Percentiles rank a stretch among this genome's conserved stretches.
Evolutionary conservation across 2,329 filamentous ascomycete species (phyloP).

Genomic region (Cladosporium sp.): DNA sequence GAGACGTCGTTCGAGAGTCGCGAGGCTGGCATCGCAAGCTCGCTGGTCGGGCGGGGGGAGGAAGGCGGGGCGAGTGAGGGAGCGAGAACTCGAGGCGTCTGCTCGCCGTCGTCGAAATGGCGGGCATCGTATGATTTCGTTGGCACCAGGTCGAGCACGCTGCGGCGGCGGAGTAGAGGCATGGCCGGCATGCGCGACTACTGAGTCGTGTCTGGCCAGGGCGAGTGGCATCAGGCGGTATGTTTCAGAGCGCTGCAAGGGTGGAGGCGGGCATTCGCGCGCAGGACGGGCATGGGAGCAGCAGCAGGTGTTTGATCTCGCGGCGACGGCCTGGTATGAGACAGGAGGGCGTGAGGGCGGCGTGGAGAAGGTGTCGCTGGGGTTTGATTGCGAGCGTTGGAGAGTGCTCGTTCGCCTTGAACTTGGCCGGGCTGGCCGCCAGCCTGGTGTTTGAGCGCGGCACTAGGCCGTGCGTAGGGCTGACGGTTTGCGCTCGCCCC

Average conservation of each 20-base stretch:
- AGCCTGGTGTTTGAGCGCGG: not conserved
- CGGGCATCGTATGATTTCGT: not conserved
- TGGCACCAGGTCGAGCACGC: slow-evolving; percentile 35
- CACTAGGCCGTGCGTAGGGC: not conserved
- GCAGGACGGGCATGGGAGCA: not conserved
- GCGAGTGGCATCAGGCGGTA: slow-evolving; percentile 1
- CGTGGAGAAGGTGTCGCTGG: not conserved
- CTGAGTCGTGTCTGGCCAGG: not conserved
- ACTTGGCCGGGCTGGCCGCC: not conserved
- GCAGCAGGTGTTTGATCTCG: not conserved
- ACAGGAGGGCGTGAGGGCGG: not conserved
- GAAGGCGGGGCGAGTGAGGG: slow-evolving; percentile 3
- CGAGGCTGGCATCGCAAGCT: slow-evolving; percentile 13
- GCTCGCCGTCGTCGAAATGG: not conserved
- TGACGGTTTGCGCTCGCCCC: not conserved
- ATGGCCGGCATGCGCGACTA: slow-evolving; percentile 24
- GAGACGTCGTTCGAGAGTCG: slow-evolving; percentile 21
- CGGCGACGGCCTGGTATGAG: not conserved
- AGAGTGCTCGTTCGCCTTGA: not conserved
- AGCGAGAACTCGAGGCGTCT: not conserved
- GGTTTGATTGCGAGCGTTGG: not conserved
- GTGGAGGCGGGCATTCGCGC: slow-evolving; percentile 4
- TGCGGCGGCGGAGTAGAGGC: slow-evolving; percentile 35
- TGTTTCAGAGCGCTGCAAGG: not conserved
- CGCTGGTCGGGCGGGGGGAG: slow-evolving; percentile 13